Conservation (phyloP, 2,329 filamentous ascomycete species). For the Alternaria arborescens region DNA sequence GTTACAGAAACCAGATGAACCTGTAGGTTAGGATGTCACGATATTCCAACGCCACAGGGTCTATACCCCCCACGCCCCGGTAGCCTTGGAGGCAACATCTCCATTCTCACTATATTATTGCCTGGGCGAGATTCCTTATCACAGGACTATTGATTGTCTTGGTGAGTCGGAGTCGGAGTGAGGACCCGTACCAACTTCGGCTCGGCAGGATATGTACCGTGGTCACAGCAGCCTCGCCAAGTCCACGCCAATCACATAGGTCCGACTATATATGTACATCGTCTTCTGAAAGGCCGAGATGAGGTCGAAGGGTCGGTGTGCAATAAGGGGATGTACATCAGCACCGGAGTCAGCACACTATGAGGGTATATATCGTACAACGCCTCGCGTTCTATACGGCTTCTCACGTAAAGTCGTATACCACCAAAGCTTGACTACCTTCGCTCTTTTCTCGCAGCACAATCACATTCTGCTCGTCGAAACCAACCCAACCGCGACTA, state of each 20-base stretch:
- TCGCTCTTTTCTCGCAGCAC: constrained; percentile 75
- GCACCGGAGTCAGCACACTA: not conserved
- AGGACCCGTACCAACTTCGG: not conserved
- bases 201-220: not conserved
- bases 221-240: not conserved
- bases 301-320: not conserved
- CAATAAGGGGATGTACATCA: not conserved
- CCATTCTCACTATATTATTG: no score
- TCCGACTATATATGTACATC: not conserved
- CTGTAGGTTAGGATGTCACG: no score
- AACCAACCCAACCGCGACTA: constrained; percentile 75
- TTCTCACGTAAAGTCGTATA: constrained; percentile 82
- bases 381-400: not conserved
- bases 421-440: constrained; percentile 76
- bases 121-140: no score
- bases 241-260: not conserved
- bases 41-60: no score
- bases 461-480: constrained; percentile 92
- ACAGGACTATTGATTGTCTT: not conserved
- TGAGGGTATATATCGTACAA: constrained; percentile 1
- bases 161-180: not conserved
- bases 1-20: no score
- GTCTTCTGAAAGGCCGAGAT: not conserved
- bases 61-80: no score
- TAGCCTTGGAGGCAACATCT: no score